Evolutionary conservation across 2,329 filamentous ascomycete genomes (phyloP).

Genomic region (Xylaria sp.): DNA sequence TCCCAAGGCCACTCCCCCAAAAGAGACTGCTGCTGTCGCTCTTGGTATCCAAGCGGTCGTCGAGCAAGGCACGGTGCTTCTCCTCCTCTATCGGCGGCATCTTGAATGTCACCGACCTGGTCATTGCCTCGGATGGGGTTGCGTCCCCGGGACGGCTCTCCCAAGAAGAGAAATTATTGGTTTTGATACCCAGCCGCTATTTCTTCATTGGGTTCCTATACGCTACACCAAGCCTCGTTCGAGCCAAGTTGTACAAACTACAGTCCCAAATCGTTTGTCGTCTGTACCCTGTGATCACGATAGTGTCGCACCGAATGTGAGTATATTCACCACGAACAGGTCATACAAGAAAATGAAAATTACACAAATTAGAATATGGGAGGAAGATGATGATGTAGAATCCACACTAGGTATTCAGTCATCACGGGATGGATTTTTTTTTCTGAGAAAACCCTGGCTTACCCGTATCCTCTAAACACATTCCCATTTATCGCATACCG

Average conservation of each 20-base stretch:
- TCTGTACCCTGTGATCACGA: background rate
- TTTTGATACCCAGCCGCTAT: slow-evolving; percentile 30
- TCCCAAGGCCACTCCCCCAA: slow-evolving; percentile 50
- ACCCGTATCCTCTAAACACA: background rate
- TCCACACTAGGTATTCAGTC: background rate
- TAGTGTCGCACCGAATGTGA: background rate
- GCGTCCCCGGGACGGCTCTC: background rate
- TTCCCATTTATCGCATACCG: background rate
- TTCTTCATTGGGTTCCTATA: slow-evolving; percentile 8
- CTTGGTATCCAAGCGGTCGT: slow-evolving; percentile 59
- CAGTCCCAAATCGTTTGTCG: background rate
- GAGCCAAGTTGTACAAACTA: background rate
- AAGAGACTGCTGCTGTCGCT: slow-evolving; percentile 51
- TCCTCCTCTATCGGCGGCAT: slow-evolving; percentile 56
- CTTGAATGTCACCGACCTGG: slow-evolving; percentile 51
- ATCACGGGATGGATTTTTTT: background rate
- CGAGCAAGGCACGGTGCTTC: slow-evolving; percentile 54
- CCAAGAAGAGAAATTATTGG: background rate
- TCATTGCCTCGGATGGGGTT: slow-evolving; percentile 51
- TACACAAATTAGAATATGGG: background rate
- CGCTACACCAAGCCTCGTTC: slow-evolving; percentile 1
- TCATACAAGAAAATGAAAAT: background rate
- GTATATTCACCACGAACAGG: background rate
- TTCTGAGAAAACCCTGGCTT: background rate
- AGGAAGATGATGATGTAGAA: background rate